Evolutionary conservation across 495 filamentous ascomycete genomes (phyloP).

Genomic region (Penicillium lividum): DNA sequence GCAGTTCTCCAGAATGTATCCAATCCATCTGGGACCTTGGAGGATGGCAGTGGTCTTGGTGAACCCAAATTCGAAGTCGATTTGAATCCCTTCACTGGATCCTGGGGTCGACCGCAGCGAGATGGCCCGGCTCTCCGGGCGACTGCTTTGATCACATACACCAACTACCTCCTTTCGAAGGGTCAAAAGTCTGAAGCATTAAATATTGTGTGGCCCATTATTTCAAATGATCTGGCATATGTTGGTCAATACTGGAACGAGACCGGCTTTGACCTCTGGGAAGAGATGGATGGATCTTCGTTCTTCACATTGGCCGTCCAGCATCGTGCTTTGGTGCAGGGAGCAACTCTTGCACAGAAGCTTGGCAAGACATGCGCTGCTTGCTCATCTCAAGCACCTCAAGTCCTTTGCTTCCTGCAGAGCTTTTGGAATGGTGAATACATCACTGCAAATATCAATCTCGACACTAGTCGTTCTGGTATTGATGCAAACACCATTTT

Average conservation of each 20-base stretch:
- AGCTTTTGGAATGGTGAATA: conserved; percentile 62
- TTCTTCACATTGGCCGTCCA: conserved; percentile 62
- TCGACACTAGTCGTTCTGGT: conserved; percentile 46
- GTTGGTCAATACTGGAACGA: conserved; percentile 68
- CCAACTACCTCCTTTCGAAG: conserved; percentile 29
- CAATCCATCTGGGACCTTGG: conserved; percentile 56
- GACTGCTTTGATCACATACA: conserved; percentile 39
- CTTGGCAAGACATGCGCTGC: conserved; percentile 42
- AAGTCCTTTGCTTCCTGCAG: conserved; percentile 56
- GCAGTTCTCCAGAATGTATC: conserved; percentile 52
- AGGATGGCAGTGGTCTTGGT: conserved; percentile 51
- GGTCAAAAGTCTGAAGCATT: conserved; percentile 26
- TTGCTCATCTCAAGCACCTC: conserved; percentile 58
- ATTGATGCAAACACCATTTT: conserved; percentile 61
- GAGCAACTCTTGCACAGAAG: conserved; percentile 52
- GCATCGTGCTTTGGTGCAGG: conserved; percentile 61
- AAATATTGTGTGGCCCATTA: conserved; percentile 51
- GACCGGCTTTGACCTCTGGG: conserved; percentile 62
- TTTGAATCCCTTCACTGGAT: conserved; percentile 52
- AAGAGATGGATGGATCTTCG: conserved; percentile 61
- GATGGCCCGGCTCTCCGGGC: conserved; percentile 56
- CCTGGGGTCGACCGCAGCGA: conserved; percentile 64
- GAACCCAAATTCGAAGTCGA: conserved; percentile 63
- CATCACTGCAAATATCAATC: conserved; percentile 51
- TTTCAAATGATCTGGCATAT: conserved; percentile 60